These are phyloP conservation scores for Pyronema domesticum DNA, from an alignment of 495 filamentous ascomycete species.

Conservation along the genomic window DNA sequence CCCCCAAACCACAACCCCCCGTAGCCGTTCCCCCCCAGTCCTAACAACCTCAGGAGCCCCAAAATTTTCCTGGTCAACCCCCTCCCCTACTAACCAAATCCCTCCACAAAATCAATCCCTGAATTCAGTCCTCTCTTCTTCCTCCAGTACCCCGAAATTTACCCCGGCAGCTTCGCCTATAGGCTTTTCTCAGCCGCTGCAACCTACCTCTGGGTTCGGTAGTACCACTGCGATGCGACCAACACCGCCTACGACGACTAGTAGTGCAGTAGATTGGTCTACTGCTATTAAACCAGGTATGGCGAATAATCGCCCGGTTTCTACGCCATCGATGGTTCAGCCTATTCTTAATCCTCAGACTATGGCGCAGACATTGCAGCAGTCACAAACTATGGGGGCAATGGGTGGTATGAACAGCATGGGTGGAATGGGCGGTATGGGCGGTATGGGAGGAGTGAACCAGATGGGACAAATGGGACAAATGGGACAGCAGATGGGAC, in stretches of 20 bases:
- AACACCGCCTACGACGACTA: neutral
- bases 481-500: neutral
- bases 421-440: too few relatives aligned
- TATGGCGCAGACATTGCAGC: too few relatives aligned
- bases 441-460: neutral
- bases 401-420: too few relatives aligned
- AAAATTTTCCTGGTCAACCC: slow-evolving; percentile 45
- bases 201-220: slow-evolving; percentile 6
- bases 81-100: slow-evolving; percentile 25
- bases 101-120: slow-evolving; percentile 8
- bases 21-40: neutral
- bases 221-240: slow-evolving; percentile 11
- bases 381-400: too few relatives aligned
- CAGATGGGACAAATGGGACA: too few relatives aligned
- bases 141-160: neutral
- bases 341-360: too few relatives aligned
- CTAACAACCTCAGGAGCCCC: slow-evolving; percentile 25
- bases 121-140: neutral
- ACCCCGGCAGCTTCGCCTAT: neutral
- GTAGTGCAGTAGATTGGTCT: slow-evolving; percentile 13
- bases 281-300: slow-evolving; percentile 1
- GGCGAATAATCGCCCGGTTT: neutral
- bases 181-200: neutral
- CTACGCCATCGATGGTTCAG: neutral
- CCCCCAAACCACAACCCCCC: too few relatives aligned